Evolutionary conservation across 75 land plant species (phyloP), one percentile per base, ranked within the genome.

Genomic region (Selaginella moellendorffii): DNA sequence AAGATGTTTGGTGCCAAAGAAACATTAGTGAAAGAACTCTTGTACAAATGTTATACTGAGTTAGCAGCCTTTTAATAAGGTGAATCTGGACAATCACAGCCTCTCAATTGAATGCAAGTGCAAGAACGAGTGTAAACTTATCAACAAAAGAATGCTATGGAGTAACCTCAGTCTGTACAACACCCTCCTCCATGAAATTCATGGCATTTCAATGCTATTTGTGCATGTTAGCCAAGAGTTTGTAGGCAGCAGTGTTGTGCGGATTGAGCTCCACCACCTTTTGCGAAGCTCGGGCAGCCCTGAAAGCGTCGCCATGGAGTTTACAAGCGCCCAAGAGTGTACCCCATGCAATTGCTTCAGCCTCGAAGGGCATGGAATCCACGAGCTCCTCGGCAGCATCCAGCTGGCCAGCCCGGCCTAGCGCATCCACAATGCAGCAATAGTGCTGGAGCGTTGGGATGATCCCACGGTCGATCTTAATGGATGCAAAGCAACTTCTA

Each of bases 341-440:
- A 12, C 1, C 26, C 60, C 60, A 56, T 10, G 26, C 60, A 18
- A 56, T 17, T 24, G 21, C 12, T 12, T 18, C 26, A 20, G 60
- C 26, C 14, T 12, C 1, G 26, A 19, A n/a, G 0, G 60, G 24
- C 60, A 56, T 56, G 24, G 21, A 14, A 20, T 22, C 26, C 26
- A 56, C 26, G 19, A 66, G 54, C 27, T 53, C 14, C 19, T 52
- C 68, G 14, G 62, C 68, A 14, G 52, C 68, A 9, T 53, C 27
- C 58, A 66, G 25, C 18, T 14, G 12, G n/a, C 68, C 68, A 23
- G 54, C 59, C 12, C 68, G 30, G 21, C 68, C 54, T 25, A 66
- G 54, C 24, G 53, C 58, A 26, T 66, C 68, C 20, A 66, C 68
- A 2, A 66, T 53, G 42, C 68, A 66, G 61, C 20, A 27, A 24